These are phyloP conservation scores for Globisporangium spiculum DNA, from an alignment of 352 stramenopile species.

Conservation along the genomic window DNA sequence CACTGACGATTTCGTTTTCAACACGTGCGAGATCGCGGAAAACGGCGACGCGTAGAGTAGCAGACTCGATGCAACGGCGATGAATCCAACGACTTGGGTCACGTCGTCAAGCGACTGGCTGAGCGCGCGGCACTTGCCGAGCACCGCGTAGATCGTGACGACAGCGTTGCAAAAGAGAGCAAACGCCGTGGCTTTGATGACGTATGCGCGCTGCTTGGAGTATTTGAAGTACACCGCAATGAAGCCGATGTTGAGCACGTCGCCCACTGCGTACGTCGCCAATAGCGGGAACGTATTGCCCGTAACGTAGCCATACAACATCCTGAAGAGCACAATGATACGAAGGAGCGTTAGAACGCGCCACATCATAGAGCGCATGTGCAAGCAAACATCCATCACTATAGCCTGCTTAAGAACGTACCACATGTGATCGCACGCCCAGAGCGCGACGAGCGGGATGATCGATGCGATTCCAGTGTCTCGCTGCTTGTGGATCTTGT, in stretches of 20 bases:
- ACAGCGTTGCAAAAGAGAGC: constrained; percentile 40
- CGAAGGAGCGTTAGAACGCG: background rate
- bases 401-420: constrained; percentile 21
- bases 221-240: constrained; percentile 47
- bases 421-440: constrained; percentile 71
- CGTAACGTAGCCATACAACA: constrained; percentile 59
- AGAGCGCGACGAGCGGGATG: constrained; percentile 62
- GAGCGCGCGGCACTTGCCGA: constrained; percentile 30
- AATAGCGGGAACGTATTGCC: constrained; percentile 45
- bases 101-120: constrained; percentile 28
- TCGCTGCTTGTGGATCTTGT: constrained; percentile 49
- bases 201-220: constrained; percentile 30
- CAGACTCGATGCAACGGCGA: constrained; percentile 54
- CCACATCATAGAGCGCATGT: background rate
- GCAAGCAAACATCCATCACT: background rate
- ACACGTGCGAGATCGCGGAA: constrained; percentile 46
- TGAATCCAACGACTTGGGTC: constrained; percentile 34
- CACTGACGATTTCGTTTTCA: constrained; percentile 47
- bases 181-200: constrained; percentile 30
- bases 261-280: constrained; percentile 48
- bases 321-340: constrained; percentile 25
- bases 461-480: constrained; percentile 40
- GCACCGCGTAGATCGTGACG: constrained; percentile 47
- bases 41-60: constrained; percentile 68
- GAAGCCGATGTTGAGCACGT: constrained; percentile 44